phyloP scores from a whole-genome alignment of 352 stramenopile genomes.

The Phytopythium litorale region DNA sequence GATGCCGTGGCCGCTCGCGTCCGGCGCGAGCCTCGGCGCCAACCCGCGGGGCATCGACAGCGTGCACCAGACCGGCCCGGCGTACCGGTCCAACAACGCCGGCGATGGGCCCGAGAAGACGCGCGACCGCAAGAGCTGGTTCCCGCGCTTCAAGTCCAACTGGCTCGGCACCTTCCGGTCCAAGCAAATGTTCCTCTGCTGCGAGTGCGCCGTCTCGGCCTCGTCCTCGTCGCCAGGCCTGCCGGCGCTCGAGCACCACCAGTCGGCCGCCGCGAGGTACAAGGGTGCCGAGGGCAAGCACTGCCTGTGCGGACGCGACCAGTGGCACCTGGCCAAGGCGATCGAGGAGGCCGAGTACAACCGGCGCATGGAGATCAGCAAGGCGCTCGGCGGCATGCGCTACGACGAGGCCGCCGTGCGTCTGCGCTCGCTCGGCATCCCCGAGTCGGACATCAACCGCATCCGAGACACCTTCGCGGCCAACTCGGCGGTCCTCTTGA shows the following conservation, averaged over 20 bases:
- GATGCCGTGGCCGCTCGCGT: neutral
- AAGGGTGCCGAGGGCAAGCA: constrained; percentile 81
- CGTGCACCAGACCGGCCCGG: constrained; percentile 54
- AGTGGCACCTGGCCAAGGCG: constrained; percentile 82
- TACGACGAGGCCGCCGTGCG: constrained; percentile 77
- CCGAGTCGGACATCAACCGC: constrained; percentile 53
- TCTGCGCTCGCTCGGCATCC: constrained; percentile 54
- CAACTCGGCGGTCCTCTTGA: neutral
- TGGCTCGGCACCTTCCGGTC: constrained; percentile 84
- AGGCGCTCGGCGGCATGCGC: constrained; percentile 71
- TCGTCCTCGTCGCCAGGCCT: constrained; percentile 1
- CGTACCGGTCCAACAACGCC: constrained; percentile 71
- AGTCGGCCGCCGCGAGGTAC: constrained; percentile 34
- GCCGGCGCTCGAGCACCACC: constrained; percentile 9
- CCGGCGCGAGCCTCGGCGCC: constrained; percentile 1
- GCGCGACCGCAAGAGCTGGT: constrained; percentile 83
- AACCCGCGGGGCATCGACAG: constrained; percentile 3
- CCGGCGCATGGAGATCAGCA: constrained; percentile 79
- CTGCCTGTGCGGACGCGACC: constrained; percentile 72
- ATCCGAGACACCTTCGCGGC: constrained; percentile 10
- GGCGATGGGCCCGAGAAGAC: constrained; percentile 83
- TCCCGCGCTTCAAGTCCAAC: constrained; percentile 87
- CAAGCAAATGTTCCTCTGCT: constrained; percentile 86
- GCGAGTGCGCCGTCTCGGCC: constrained; percentile 62
- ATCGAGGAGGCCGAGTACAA: constrained; percentile 84